Conservation (phyloP, 2,329 filamentous ascomycete genomes). For the Parastagonospora nodorum region DNA sequence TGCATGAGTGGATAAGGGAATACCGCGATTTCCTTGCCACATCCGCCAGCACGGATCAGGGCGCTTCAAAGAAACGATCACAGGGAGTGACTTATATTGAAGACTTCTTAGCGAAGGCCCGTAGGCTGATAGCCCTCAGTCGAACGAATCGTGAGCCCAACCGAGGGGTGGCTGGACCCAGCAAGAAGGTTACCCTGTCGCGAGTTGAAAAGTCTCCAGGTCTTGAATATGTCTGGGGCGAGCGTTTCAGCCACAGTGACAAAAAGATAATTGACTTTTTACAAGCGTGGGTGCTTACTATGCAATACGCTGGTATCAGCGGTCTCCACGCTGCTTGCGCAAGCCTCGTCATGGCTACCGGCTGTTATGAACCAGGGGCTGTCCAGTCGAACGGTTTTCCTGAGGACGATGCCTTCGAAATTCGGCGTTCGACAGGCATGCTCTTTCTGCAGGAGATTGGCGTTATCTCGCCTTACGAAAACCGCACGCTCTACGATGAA, state of each 20-base stretch:
- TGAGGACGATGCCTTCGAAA: slow-evolving; percentile 3
- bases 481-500: slow-evolving; percentile 65
- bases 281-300: slow-evolving; percentile 61
- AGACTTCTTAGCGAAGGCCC: slow-evolving; percentile 50
- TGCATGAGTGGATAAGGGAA: slow-evolving; percentile 59
- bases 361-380: slow-evolving; percentile 60
- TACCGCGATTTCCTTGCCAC: slow-evolving; percentile 56
- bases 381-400: slow-evolving; percentile 44
- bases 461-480: slow-evolving; percentile 72
- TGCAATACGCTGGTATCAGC: slow-evolving; percentile 45
- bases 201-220: slow-evolving; percentile 15
- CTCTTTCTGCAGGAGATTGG: slow-evolving; percentile 78
- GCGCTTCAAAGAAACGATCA: neutral
- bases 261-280: slow-evolving; percentile 68
- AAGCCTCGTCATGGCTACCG: slow-evolving; percentile 65
- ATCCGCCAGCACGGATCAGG: slow-evolving; percentile 6
- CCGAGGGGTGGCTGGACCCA: slow-evolving; percentile 45
- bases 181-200: slow-evolving; percentile 35
- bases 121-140: slow-evolving; percentile 46
- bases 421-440: slow-evolving; percentile 53
- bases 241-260: slow-evolving; percentile 57
- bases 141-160: slow-evolving; percentile 44
- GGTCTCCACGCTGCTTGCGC: slow-evolving; percentile 67
- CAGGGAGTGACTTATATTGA: slow-evolving; percentile 37
- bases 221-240: slow-evolving; percentile 20